Evolutionary conservation across 2,329 filamentous ascomycete species (phyloP).

Genomic region (Hymenoscyphus albidus): DNA sequence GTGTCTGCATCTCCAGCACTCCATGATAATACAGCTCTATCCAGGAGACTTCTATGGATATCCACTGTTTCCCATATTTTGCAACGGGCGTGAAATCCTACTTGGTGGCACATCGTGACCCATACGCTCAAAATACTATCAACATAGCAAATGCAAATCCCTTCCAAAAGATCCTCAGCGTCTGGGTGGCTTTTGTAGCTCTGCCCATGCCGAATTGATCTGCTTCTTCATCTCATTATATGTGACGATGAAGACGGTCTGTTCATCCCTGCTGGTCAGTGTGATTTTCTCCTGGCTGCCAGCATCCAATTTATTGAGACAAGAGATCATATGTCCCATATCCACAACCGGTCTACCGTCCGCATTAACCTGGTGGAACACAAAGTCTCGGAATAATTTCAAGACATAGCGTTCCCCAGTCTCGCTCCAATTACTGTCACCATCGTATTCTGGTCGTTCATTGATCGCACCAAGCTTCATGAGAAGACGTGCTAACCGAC

Average conservation of each 20-base stretch:
- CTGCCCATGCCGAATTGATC: slow-evolving; percentile 53
- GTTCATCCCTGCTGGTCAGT: slow-evolving; percentile 83
- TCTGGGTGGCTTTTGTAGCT: slow-evolving; percentile 40
- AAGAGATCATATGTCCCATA: slow-evolving; percentile 80
- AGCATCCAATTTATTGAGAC: slow-evolving; percentile 88
- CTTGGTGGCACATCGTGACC: not conserved
- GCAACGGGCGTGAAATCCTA: not conserved
- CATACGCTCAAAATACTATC: not conserved
- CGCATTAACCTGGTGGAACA: slow-evolving; percentile 91
- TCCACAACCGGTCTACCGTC: slow-evolving; percentile 80
- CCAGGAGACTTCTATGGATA: not conserved
- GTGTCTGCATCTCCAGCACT: slow-evolving; percentile 3
- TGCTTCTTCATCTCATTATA: slow-evolving; percentile 83
- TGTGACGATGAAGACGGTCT: slow-evolving; percentile 81
- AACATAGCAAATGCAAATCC: not conserved
- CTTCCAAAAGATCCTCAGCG: slow-evolving; percentile 1
- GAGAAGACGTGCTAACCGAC: slow-evolving; percentile 72
- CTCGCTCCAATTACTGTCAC: slow-evolving; percentile 79
- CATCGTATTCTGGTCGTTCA: slow-evolving; percentile 81
- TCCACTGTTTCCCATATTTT: not conserved
- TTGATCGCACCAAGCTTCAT: slow-evolving; percentile 86
- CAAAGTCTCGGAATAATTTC: slow-evolving; percentile 93
- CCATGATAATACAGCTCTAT: not conserved
- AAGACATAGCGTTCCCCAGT: slow-evolving; percentile 88
- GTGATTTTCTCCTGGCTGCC: slow-evolving; percentile 83